These are phyloP conservation scores for Microbotryum scabiosae DNA, from an alignment of 1,284 basidiomycete species.

Conservation along the genomic window DNA sequence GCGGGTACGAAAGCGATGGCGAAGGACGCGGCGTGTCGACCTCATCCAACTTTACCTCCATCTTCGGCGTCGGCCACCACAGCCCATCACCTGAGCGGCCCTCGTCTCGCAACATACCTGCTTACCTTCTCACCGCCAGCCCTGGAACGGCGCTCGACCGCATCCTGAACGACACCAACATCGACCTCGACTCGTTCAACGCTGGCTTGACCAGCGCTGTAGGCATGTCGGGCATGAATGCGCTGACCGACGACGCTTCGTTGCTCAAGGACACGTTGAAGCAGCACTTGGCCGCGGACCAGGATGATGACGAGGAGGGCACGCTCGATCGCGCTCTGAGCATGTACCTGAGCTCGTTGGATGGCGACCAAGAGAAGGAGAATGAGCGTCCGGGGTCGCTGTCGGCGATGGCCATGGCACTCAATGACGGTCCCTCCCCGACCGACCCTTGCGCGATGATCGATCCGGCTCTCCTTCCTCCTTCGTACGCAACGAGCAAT, in stretches of 20 bases:
- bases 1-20: constrained; percentile 22
- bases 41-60: neutral
- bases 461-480: neutral
- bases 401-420: neutral
- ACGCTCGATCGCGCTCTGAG: constrained; percentile 9
- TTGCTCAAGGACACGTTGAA: too few relatives aligned
- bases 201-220: neutral
- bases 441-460: neutral
- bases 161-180: constrained; percentile 29
- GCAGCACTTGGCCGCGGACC: neutral
- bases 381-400: neutral
- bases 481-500: neutral
- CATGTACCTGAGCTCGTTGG: neutral
- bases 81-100: constrained; percentile 21
- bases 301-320: neutral
- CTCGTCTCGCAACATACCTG: constrained; percentile 8
- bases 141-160: constrained; percentile 30
- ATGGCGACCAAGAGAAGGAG: neutral
- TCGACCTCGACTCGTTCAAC: constrained; percentile 10
- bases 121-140: constrained; percentile 31
- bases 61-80: constrained; percentile 12
- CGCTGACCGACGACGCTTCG: too few relatives aligned
- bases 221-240: neutral
- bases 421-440: neutral
- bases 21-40: neutral